phyloP scores from a whole-genome alignment of 2,329 filamentous ascomycete species.

The Stromatinia cepivora region DNA sequence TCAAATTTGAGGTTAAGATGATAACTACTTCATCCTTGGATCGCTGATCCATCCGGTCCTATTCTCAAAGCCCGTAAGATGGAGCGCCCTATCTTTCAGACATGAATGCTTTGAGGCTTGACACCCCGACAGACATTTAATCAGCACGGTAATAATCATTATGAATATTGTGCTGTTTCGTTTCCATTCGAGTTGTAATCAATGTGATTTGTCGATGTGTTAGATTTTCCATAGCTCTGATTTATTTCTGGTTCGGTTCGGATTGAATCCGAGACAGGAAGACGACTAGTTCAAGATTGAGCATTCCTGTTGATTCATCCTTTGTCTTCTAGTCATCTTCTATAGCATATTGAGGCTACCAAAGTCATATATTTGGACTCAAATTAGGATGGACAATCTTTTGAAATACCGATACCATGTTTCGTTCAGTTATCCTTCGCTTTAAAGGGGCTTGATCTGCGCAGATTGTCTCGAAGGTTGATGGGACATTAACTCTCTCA shows the following conservation, averaged over 20 bases:
- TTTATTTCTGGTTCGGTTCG: neutral
- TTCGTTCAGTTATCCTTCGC: neutral
- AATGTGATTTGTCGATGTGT: neutral
- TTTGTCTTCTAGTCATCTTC: neutral
- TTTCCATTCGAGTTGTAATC: neutral
- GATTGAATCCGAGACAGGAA: constrained; percentile 9
- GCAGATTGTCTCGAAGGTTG: constrained; percentile 8
- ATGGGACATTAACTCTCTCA: neutral
- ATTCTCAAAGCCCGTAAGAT: neutral
- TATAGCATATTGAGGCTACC: neutral
- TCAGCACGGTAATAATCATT: neutral
- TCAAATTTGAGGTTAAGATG: constrained; percentile 20
- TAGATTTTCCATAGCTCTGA: neutral
- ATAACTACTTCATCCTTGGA: constrained; percentile 17
- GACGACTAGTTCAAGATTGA: neutral
- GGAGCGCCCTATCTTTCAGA: neutral
- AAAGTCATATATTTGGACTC: neutral
- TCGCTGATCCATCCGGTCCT: constrained; percentile 7
- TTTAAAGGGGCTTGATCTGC: neutral
- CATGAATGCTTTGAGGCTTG: neutral
- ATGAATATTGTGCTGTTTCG: constrained; percentile 3
- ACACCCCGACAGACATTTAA: constrained; percentile 4
- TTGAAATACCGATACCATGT: constrained; percentile 10
- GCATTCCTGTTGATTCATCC: neutral
- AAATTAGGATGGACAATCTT: neutral